A percentile compares a stretch with the other conserved stretches of the same genome.
Evolutionary conservation across 345 rosid genomes (phyloP).

Genomic region (Sonneratia caseolaris): DNA sequence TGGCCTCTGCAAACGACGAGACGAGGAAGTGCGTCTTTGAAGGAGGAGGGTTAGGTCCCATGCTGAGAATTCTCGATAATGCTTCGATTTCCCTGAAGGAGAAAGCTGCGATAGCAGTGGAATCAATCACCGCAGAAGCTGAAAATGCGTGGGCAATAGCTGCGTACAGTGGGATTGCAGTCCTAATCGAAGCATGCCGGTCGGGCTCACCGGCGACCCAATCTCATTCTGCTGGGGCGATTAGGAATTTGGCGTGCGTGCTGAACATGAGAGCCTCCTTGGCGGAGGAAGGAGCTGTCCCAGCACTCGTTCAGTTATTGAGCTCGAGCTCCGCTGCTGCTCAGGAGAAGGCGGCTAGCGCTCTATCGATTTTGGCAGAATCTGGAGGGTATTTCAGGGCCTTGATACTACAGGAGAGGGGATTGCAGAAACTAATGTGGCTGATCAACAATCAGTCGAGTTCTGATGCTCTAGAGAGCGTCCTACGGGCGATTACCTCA

Average conservation of each 20-base stretch:
- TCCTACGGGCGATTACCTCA: constrained; percentile 35
- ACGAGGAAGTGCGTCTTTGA: constrained; percentile 57
- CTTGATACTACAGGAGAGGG: constrained; percentile 49
- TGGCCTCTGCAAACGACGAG: constrained; percentile 47
- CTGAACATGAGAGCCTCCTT: constrained; percentile 46
- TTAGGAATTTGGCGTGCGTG: constrained; percentile 45
- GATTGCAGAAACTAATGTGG: constrained; percentile 47
- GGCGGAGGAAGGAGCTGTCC: constrained; percentile 67
- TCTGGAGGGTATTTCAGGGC: constrained; percentile 52
- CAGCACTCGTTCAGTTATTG: constrained; percentile 42
- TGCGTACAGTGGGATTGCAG: constrained; percentile 53
- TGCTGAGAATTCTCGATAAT: constrained; percentile 50
- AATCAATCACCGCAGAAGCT: constrained; percentile 56
- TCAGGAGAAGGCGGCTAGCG: constrained; percentile 42
- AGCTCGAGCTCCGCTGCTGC: constrained; percentile 27
- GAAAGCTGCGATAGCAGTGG: constrained; percentile 56
- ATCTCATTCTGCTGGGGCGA: constrained; percentile 49
- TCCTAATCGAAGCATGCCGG: constrained; percentile 53
- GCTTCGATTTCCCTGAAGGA: constrained; percentile 51
- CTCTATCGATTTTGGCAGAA: constrained; percentile 45
- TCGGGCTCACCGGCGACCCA: constrained; percentile 46
- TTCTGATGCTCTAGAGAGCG: constrained; percentile 40
- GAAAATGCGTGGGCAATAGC: constrained; percentile 69
- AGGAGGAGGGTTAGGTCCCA: constrained; percentile 66
- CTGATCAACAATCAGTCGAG: constrained; percentile 30